phyloP scores from a whole-genome alignment of 768 basidiomycete genomes.

The Hydnum rufescens region DNA sequence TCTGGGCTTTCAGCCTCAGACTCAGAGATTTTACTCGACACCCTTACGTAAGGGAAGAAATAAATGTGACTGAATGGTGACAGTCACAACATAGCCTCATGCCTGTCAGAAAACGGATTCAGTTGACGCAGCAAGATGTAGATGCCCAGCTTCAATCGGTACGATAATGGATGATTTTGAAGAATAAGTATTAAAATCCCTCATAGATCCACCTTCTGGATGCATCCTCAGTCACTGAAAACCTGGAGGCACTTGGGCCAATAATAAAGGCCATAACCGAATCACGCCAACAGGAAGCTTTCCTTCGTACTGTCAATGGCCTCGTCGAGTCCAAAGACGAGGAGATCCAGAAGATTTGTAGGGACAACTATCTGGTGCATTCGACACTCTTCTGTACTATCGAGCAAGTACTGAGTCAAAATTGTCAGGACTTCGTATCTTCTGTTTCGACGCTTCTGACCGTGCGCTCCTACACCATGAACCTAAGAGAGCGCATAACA shows the following conservation, averaged over 20 bases:
- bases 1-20: too few species aligned
- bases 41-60: too few species aligned
- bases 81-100: too few species aligned
- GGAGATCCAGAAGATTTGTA: constrained; percentile 92
- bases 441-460: constrained; percentile 93
- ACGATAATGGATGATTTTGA: constrained; percentile 7
- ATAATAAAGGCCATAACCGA: constrained; percentile 87
- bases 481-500: constrained; percentile 79
- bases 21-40: too few species aligned
- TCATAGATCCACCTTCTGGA: constrained; percentile 70
- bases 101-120: constrained; percentile 5
- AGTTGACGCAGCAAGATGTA: constrained; percentile 65
- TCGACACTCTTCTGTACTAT: neutral
- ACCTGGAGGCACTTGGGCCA: constrained; percentile 86
- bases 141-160: constrained; percentile 60
- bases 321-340: constrained; percentile 87
- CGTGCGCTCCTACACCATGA: constrained; percentile 90
- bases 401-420: neutral
- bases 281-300: constrained; percentile 73
- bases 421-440: constrained; percentile 70
- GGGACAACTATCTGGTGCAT: constrained; percentile 63
- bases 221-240: constrained; percentile 75
- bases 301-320: constrained; percentile 64
- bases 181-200: constrained; percentile 6
- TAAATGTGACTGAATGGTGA: too few species aligned